Evolutionary conservation across 2,329 filamentous ascomycete genomes (phyloP), one percentile per base, ranked within the genome.

Genomic region (Monosporascus cannonballus): DNA sequence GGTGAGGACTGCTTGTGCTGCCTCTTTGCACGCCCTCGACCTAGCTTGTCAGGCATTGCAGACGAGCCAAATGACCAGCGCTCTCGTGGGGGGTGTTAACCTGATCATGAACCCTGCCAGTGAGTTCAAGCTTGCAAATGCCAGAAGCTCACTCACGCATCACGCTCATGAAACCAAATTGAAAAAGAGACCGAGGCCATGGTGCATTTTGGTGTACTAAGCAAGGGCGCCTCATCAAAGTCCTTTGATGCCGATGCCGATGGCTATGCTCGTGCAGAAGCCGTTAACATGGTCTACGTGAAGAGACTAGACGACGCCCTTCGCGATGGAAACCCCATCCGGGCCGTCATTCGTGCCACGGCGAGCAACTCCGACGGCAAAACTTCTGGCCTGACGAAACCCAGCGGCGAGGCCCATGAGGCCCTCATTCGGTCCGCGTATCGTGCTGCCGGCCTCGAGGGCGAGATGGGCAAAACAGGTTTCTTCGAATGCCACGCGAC

Each of bases 261-360:
- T 50, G 79, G 79, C 0, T 82, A 79, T 52, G 76, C 68, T 0
- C 69, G 77, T 6, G 78, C 74, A 2, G 79, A 83, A 55, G 79
- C 73, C 5, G 59, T 75, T 15, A 71, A 62, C 2, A 65, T 69
- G 6, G 51, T 81, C 6, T 64, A 74, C 6, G 53, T 83, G 0
- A 81, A 81, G 62, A 66, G 60, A 0, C 60, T 81, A 0, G 63
- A 67, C 3, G 69, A 74, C 44, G 79, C 78, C 0, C 53, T 81
- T 4, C 62, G 66, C 3, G 76, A 78, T 47, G 71, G 72, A 3
- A 74, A 80, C 53, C 71, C 71, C 0, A 63, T 76, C 5, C 62
- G 71, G 1, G 68, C 68, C 0, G 64, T 76, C 2, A 71, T 78
- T 22, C 61, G 70, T 0, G 65, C 59, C 4, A 72, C 71, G 0